Conservation (phyloP, 2,329 filamentous ascomycete genomes). For the Calonectria henricotiae region DNA sequence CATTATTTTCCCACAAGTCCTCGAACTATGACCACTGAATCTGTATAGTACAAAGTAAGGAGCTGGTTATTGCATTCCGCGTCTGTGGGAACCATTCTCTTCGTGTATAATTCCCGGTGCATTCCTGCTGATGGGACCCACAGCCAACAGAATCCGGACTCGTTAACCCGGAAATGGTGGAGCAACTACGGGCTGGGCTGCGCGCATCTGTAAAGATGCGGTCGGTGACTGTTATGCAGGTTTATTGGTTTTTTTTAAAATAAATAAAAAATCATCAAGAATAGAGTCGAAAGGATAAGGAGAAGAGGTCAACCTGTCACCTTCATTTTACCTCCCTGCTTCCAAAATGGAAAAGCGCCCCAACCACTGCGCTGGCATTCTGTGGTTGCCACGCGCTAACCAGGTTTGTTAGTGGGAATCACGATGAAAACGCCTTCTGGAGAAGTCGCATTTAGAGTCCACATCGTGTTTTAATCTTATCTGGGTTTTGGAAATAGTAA, state of each 20-base stretch:
- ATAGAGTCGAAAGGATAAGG: not conserved
- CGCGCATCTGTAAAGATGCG: not conserved
- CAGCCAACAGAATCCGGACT: conserved; percentile 4
- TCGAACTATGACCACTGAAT: not conserved
- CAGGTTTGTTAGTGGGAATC: not conserved
- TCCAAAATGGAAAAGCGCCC: not conserved
- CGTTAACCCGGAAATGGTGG: conserved; percentile 8
- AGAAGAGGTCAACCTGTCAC: not conserved
- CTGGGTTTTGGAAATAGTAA: too few relatives aligned
- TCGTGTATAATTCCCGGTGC: not conserved
- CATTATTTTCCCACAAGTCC: not conserved
- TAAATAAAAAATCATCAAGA: too few relatives aligned
- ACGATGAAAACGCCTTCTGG: not conserved
- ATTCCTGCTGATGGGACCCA: conserved; percentile 16
- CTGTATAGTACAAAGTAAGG: not conserved
- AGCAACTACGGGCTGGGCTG: not conserved
- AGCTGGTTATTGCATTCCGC: not conserved
- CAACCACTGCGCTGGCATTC: conserved; percentile 1
- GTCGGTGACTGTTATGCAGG: not conserved
- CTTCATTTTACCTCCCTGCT: not conserved
- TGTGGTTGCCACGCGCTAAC: not conserved
- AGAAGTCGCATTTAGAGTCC: not conserved
- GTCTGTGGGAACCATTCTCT: conserved; percentile 7
- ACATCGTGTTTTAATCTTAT: not conserved
- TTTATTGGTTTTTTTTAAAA: not conserved